Base-by-base conservation (phyloP, 305 asterid genomes). In the Ilex paraguariensis region DNA sequence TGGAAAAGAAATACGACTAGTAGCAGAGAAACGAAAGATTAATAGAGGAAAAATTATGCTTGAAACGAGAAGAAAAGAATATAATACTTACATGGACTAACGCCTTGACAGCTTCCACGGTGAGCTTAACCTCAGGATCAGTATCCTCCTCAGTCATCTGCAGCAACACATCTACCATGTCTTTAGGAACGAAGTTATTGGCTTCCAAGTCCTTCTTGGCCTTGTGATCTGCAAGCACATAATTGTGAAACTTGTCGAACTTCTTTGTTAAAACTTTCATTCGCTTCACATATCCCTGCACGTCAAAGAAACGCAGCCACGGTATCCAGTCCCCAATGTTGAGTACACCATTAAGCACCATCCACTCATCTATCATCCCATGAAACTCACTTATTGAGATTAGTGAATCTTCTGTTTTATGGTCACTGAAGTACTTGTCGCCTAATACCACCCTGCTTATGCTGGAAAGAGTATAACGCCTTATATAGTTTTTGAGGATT, bases 261-360 rank as follows among this genome's bases (percentile, higher is more conserved):
- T 58, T 74, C 46, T 40, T 36, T 13, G 8, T 0, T 32, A 78
- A 53, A n/a, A 5, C 66, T 58, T 69, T 79, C 84, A 82, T 76
- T 42, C 59, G 54, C 58, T 57, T 67, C 13, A 59, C 87, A 57
- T 72, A 74, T 11, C 85, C 81, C 46, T 79, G 79, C 56, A 76
- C 1, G 59, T 79, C 87, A 13, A 81, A 62, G 52, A 66, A 71
- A 13, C 61, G 59, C 9, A 79, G 77, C 81, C 81, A 82, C 30
- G 83, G 81, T 6, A 76, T 65, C 81, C 84, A 76, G 12, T 79
- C 83, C 52, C 81, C 81, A 14, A 78, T 30, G 32, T 73, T 69
- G 16, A 68, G 12, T 32, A 50, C 80, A 9, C 87, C 76, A 7
- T 17, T 50, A 1, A 69, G 70, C 31, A 33, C 4, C 16, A 74